Base-by-base conservation (phyloP, 2,329 filamentous ascomycete species). In the Alternaria brassicicola region DNA sequence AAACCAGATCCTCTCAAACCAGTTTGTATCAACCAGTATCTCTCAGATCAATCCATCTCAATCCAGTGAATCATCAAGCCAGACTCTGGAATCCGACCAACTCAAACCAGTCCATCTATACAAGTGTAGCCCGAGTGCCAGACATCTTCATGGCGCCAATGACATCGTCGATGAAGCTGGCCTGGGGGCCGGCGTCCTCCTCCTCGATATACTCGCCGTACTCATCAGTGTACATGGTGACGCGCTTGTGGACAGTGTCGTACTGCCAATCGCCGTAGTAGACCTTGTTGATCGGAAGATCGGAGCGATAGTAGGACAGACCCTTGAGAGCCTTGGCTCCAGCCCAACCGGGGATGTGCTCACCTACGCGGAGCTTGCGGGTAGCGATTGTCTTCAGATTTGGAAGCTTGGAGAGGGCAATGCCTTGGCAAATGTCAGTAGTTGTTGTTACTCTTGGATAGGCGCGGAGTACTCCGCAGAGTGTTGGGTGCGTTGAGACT, bases 191-290 rank as follows among this genome's bases (percentile, higher is more conserved):
- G 3, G 56, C 54, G 30, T 43, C 35, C 1, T 31, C 39, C 42
- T 62, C 59, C 21, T 30, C 28, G 28, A 63, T 41, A 13, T 54
- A 26, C 4, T 65, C 63, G 25, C 67, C 67, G 8, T 49, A 69
- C 31, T 66, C 63, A 10, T 70, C 67, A 0, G 17, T 45, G 38
- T 59, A 62, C 4, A 50, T 36, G 7, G 62, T 68, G 39, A 61
- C 41, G 12, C 63, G 48, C 6, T 36, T 36, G 31, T 69, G 59
- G 2, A 53, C 7, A 9, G 41, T 62, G 8, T 69, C 68, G 49
- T 70, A 69, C 52, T 66, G 55, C 55, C 59, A 69, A 33, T 59
- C 58, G 9, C 61, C 65, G 30, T 69, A 70, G 56, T 57, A 65
- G 45, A 67, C 54, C 10, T 38, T 1, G 19, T 63, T 62, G 25